Evolutionary conservation across 257 asterid species (phyloP), one percentile per base, ranked within the genome.

Genomic region (Solanum chmielewskii): DNA sequence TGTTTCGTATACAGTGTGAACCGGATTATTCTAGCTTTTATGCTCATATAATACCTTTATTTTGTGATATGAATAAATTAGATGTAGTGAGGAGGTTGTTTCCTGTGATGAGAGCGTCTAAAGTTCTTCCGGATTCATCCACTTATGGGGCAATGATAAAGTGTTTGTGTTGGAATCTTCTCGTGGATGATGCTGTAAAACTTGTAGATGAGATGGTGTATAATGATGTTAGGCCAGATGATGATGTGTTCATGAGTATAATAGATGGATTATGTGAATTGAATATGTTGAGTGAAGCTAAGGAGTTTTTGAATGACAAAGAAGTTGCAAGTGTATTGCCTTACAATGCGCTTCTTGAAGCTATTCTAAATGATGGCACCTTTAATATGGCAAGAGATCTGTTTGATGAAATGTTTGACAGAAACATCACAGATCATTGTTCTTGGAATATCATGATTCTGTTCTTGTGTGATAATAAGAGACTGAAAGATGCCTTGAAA

Each of bases 381-480:
- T 89, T 94, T 86, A 41, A 6, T 39, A 66, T 87, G 82, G 98
- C 92, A 39, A 88, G 88, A 87, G 83, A 66, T 45, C 77, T 93
- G 91, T 91, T 96, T 42, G 88, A 88, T 81, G 90, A 93, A 86
- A 93, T 96, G 95, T 41, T 86, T 78, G 89, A 85, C 71, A 90
- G 90, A 56, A 85, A 89, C 81, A 86, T 88, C 85, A 77, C 85
- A 35, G 96, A 94, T 89, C 87, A 76, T 59, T n/a, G 71, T 84
- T 91, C 99, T 16, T 96, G 98, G 96, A 94, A 93, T 92, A 89
- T 92, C 84, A 64, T 94, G 44, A 93, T 95, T 84, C 75, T 89
- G 76, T 89, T 87, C 92, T 85, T 93, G 47, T 91, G 97, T 86
- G 94, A 91, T 91, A 87, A 89, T 27, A 89, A 83, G 10, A 59